Evolutionary conservation across 164 flowering plant species (phyloP), one percentile per base, ranked within the genome.

Genomic region (Sextonia rubra): DNA sequence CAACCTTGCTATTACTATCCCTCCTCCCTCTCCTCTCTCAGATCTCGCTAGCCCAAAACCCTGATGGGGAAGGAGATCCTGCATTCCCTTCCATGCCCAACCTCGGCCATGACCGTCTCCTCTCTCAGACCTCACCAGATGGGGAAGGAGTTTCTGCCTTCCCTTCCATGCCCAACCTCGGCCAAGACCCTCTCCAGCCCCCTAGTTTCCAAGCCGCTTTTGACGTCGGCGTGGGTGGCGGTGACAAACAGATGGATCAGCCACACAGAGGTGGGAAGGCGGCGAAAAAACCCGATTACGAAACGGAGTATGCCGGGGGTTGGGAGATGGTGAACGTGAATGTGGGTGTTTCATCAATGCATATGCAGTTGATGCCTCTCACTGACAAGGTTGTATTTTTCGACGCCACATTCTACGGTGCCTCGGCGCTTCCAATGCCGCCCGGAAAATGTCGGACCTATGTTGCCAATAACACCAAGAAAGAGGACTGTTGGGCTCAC

Each of bases 261-360:
- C 4, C 44, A 26, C 18, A 52, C n/a, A 37, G n/a, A 4, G 29
- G 14, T 20, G 37, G 0, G 60, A 47, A 65, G 24, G 68, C 11
- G 32, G 44, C 0, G n/a, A 64, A 29, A 12, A 60, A 29, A 3
- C n/a, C 26, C 0, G 77, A 49, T 2, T 55, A 66, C 12, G 78
- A 26, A 29, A 79, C 79, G 2, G 14, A 15, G 0, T 82, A 23
- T 20, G 32, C 8, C 23, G 94, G 97, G 0, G 4, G 12, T 0
- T 92, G 96, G 98, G 85, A 84, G 75, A 11, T 91, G n/a, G 76
- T 72, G 55, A 52, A 72, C 4, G 9, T 9, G 18, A 83, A 83
- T 65, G 78, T 91, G 0, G 90, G 92, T 1, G 86, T 90, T 6
- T 82, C 95, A 0, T 86, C 90, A 58, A 93, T 93, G 97, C 97